These are phyloP conservation scores for Spathaspora passalidarum DNA, from an alignment of 805 yeast species.

Conservation along the genomic window DNA sequence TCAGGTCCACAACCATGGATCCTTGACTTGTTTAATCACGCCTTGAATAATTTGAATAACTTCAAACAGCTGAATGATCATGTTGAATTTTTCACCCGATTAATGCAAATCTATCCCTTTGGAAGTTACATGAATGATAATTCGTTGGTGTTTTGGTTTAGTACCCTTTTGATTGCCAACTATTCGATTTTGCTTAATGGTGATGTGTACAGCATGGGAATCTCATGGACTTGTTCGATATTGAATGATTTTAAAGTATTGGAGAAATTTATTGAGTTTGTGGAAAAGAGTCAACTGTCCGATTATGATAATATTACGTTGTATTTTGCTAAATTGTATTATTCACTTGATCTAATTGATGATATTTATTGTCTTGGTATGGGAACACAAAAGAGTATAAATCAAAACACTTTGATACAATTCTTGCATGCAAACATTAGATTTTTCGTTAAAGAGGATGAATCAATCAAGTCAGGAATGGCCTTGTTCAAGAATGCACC, in stretches of 20 bases:
- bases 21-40: conserved; percentile 38
- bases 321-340: conserved; percentile 43
- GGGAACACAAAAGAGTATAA: conserved; percentile 25
- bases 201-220: conserved; percentile 54
- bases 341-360: conserved; percentile 42
- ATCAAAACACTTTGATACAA: conserved; percentile 10
- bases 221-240: conserved; percentile 49
- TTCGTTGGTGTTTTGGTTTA: conserved; percentile 24
- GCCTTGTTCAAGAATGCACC: conserved; percentile 13
- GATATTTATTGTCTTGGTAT: conserved; percentile 28
- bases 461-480: conserved; percentile 5
- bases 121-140: conserved; percentile 23
- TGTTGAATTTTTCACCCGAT: conserved; percentile 30
- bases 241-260: conserved; percentile 58
- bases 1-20: conserved; percentile 29
- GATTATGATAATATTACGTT: conserved; percentile 24
- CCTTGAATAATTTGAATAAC: conserved; percentile 39
- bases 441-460: conserved; percentile 3
- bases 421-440: background rate
- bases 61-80: conserved; percentile 32
- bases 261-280: conserved; percentile 40
- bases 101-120: conserved; percentile 31
- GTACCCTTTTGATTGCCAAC: conserved; percentile 40
- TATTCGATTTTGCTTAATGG: conserved; percentile 61
- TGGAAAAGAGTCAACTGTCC: conserved; percentile 17